Evolutionary conservation across 2,329 filamentous ascomycete genomes (phyloP).

Genomic region (Exophiala oligosperma): DNA sequence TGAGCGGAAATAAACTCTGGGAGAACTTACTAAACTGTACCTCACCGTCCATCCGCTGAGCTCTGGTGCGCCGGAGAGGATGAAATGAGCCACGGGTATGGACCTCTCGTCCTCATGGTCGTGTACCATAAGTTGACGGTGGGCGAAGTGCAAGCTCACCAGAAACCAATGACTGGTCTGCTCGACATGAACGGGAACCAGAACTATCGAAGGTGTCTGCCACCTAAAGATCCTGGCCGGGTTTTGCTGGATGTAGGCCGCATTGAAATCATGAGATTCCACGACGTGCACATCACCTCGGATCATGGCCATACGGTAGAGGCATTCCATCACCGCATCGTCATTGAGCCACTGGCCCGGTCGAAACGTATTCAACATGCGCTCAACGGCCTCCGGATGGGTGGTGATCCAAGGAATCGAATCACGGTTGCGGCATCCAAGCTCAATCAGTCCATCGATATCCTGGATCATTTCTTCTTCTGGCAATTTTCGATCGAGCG

Average conservation of each 20-base stretch:
- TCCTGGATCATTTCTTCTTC: background rate
- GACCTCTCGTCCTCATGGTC: background rate
- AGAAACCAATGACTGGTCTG: constrained; percentile 2
- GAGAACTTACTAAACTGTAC: constrained; percentile 1
- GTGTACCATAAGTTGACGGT: constrained; percentile 1
- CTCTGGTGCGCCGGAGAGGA: background rate
- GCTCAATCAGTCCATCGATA: background rate
- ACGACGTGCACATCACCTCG: background rate
- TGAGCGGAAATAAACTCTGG: background rate
- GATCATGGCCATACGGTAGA: constrained; percentile 2
- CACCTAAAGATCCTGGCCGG: background rate
- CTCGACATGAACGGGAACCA: constrained; percentile 1
- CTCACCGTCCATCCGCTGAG: background rate
- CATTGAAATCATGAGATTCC: constrained; percentile 2
- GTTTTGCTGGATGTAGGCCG: background rate
- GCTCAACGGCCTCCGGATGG: constrained; percentile 1
- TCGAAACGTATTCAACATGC: constrained; percentile 4
- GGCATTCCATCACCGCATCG: constrained; percentile 3
- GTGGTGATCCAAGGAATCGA: constrained; percentile 1
- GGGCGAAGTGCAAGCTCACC: background rate
- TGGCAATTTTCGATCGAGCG: background rate
- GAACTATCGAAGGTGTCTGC: constrained; percentile 1
- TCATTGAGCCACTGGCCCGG: constrained; percentile 4
- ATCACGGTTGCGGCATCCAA: background rate
- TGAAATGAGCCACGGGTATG: background rate